A percentile compares a stretch with the other conserved stretches of the same genome.
Conservation (phyloP, 1,139 yeast genomes). For the Saccharomyces pastorianus region DNA sequence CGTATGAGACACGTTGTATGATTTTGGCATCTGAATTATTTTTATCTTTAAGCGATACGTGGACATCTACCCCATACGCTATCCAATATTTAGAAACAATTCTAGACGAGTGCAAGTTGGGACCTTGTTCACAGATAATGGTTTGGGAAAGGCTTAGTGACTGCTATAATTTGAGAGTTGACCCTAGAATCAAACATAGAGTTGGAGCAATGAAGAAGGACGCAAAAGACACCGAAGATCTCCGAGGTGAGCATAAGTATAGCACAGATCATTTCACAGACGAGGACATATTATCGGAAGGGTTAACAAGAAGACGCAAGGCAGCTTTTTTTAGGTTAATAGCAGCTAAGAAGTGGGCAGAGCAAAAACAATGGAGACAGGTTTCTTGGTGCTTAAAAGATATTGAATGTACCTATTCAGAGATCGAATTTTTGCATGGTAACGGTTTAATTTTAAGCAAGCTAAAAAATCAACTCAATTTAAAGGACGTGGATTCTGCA, state of each 20-base stretch:
- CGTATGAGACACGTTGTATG: slow-evolving; percentile 36
- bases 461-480: slow-evolving; percentile 11
- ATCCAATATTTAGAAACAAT: slow-evolving; percentile 34
- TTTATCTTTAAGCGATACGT: slow-evolving; percentile 34
- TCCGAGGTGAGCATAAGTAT: slow-evolving; percentile 14
- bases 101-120: slow-evolving; percentile 29
- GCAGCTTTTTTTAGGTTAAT: slow-evolving; percentile 72
- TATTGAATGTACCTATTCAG: slow-evolving; percentile 17
- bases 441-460: slow-evolving; percentile 22
- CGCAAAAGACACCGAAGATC: slow-evolving; percentile 10
- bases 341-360: slow-evolving; percentile 68
- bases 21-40: slow-evolving; percentile 34
- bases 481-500: background rate
- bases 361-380: slow-evolving; percentile 28
- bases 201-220: slow-evolving; percentile 7
- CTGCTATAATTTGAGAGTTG: slow-evolving; percentile 33
- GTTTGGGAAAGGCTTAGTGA: slow-evolving; percentile 44
- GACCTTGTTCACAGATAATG: slow-evolving; percentile 34
- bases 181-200: slow-evolving; percentile 26
- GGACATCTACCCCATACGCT: slow-evolving; percentile 37
- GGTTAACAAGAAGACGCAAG: slow-evolving; percentile 58
- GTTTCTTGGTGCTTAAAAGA: slow-evolving; percentile 28
- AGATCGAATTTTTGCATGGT: slow-evolving; percentile 14
- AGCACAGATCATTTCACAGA: slow-evolving; percentile 36
- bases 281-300: slow-evolving; percentile 41